Percentiles rank a stretch among this genome's conserved stretches.
Conservation (phyloP, 2,329 filamentous ascomycete genomes). For the Colletotrichum scovillei region DNA sequence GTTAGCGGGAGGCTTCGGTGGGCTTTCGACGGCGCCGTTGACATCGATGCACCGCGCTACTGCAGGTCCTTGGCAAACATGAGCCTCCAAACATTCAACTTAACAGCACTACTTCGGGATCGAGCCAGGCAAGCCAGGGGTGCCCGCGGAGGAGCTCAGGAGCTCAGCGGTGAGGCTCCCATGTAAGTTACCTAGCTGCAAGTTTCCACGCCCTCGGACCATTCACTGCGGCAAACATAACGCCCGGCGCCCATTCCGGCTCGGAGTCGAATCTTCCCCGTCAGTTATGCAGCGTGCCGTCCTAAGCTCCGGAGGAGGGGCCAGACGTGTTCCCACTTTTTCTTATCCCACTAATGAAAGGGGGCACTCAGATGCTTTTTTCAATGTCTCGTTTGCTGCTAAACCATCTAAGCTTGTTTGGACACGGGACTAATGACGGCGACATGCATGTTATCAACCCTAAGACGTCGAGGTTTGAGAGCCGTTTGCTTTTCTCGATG, state of each 20-base stretch:
- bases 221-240: neutral
- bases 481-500: constrained; percentile 22
- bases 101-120: neutral
- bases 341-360: neutral
- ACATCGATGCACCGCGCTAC: constrained; percentile 25
- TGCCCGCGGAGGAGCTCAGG: neutral
- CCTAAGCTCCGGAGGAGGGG: neutral
- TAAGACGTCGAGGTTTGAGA: constrained; percentile 16
- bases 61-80: neutral
- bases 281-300: neutral
- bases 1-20: constrained; percentile 30
- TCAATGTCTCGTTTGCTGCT: neutral
- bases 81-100: neutral
- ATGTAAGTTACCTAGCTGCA: neutral
- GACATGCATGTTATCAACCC: neutral
- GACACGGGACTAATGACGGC: constrained; percentile 9
- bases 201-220: neutral
- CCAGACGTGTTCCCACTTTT: neutral
- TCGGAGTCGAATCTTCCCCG: neutral
- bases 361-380: constrained; percentile 17
- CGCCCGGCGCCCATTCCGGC: neutral
- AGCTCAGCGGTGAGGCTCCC: neutral
- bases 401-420: neutral
- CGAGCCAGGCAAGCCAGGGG: neutral
- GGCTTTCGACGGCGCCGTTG: constrained; percentile 16